phyloP scores from a whole-genome alignment of 129 eudicot genomes.

The Apium graveolens region DNA sequence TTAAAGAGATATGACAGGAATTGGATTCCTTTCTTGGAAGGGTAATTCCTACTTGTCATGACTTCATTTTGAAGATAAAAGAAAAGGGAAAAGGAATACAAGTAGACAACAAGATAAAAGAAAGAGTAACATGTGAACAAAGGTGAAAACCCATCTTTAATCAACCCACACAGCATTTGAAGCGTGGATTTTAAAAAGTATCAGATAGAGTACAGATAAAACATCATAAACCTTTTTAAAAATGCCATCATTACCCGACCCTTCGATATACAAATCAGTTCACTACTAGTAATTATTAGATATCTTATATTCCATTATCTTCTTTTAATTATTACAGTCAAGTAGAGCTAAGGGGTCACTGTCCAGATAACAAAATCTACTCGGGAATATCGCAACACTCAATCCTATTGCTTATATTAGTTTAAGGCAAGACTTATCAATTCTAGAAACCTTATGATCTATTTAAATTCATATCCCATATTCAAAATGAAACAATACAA shows the following conservation, averaged over 20 bases:
- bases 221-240: not conserved
- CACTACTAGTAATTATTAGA: not conserved
- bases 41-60: constrained; percentile 25
- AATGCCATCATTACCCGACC: not conserved
- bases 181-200: not conserved
- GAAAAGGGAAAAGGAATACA: constrained; percentile 12
- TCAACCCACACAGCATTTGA: constrained; percentile 30
- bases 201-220: not conserved
- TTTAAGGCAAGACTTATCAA: not conserved
- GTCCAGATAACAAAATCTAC: not conserved
- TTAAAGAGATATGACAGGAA: constrained; percentile 10
- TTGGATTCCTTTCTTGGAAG: constrained; percentile 9
- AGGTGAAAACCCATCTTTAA: constrained; percentile 40
- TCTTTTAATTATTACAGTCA: not conserved
- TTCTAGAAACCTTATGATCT: not conserved
- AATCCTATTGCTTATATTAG: not conserved
- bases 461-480: not conserved
- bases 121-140: constrained; percentile 32
- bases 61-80: constrained; percentile 42
- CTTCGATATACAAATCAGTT: not conserved
- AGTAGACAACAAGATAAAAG: constrained; percentile 19
- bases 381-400: not conserved
- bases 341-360: not conserved
- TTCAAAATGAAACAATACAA: not conserved
- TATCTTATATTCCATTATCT: not conserved